Percentiles rank a stretch among this genome's conserved stretches.
Evolutionary conservation across 2,329 filamentous ascomycete genomes (phyloP).

Genomic region (Clarireedia homoeocarpa): DNA sequence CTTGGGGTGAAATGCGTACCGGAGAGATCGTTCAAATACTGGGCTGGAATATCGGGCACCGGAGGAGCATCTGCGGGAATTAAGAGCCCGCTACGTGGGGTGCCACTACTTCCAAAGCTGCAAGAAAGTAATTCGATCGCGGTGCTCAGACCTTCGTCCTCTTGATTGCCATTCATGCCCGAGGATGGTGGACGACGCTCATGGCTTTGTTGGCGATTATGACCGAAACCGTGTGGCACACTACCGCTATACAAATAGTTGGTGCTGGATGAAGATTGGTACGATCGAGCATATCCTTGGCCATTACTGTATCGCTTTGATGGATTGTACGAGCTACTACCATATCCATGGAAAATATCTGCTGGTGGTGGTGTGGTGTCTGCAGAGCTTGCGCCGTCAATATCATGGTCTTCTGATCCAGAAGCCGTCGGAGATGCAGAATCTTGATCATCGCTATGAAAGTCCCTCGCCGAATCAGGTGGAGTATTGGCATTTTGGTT

Average conservation of each 20-base stretch:
- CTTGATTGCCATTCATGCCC: slow-evolving; percentile 67
- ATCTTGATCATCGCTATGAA: slow-evolving; percentile 67
- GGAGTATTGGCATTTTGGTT: slow-evolving; percentile 55
- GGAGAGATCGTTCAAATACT: slow-evolving; percentile 58
- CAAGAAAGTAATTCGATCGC: slow-evolving; percentile 86
- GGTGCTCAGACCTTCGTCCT: slow-evolving; percentile 79
- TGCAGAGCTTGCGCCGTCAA: slow-evolving; percentile 70
- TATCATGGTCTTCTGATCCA: slow-evolving; percentile 66
- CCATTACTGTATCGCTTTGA: slow-evolving; percentile 53
- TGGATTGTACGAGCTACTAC: slow-evolving; percentile 31
- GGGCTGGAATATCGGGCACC: slow-evolving; percentile 77
- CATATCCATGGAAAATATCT: slow-evolving; percentile 43
- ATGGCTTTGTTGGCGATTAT: slow-evolving; percentile 62
- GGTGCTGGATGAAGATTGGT: slow-evolving; percentile 60
- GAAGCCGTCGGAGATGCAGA: slow-evolving; percentile 77
- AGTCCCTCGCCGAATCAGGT: slow-evolving; percentile 58
- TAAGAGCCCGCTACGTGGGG: slow-evolving; percentile 57
- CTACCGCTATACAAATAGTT: slow-evolving; percentile 45
- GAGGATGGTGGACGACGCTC: slow-evolving; percentile 73
- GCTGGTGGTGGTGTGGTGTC: slow-evolving; percentile 88
- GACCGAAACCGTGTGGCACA: slow-evolving; percentile 40
- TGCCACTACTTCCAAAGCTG: slow-evolving; percentile 61
- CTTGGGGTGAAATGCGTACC: slow-evolving; percentile 46
- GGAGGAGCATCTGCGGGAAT: slow-evolving; percentile 71
- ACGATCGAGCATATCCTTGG: slow-evolving; percentile 64